Evolutionary conservation across 805 yeast genomes (phyloP), one percentile per base, ranked within the genome.

Genomic region (Cyberlindnera xishuangbannaensis): DNA sequence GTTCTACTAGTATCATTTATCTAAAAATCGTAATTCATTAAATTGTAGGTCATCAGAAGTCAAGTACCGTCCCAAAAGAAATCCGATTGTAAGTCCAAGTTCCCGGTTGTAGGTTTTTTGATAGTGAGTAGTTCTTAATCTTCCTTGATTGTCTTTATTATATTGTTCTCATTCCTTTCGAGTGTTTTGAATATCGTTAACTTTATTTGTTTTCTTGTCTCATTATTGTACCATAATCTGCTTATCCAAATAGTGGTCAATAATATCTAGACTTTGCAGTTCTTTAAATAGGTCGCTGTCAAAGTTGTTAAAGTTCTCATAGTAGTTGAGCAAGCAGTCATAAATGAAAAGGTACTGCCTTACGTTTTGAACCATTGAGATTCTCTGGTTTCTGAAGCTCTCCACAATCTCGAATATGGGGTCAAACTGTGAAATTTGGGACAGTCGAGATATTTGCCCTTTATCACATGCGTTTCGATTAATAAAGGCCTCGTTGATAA

Each of bases 301-400:
- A 20, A 37, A 36, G 20, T 36, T 26, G 13, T 39, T 27, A 22
- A 36, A 40, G 27, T 40, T 34, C 29, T 44, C 42, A 30, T 36
- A 47, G 37, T 49, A 61, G 30, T 49, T 50, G 28, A 62, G 33
- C 20, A 64, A 31, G 36, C 75, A 63, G 41, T 85, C 92, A 55
- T 85, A 84, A 54, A 90, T 79, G 41, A 78, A 67, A 15, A 80
- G 64, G 45, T 71, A 83, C 56, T 84, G 95, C 39, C 80, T 76
- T 39, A 83, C 65, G 48, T 76, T 81, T 53, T 84, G 95, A 11
- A 85, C 95, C 92, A 84, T 84, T 5, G 87, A 77, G 17, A 84
- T 66, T 44, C 95, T 60, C 55, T 83, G 92, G 40, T 73, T 70
- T 45, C 95, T 65, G 48, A 84, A 75, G 32, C 66, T 69, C 44